Evolutionary conservation across 495 filamentous ascomycete species (phyloP).

Genomic region (Xylaria telfairii): DNA sequence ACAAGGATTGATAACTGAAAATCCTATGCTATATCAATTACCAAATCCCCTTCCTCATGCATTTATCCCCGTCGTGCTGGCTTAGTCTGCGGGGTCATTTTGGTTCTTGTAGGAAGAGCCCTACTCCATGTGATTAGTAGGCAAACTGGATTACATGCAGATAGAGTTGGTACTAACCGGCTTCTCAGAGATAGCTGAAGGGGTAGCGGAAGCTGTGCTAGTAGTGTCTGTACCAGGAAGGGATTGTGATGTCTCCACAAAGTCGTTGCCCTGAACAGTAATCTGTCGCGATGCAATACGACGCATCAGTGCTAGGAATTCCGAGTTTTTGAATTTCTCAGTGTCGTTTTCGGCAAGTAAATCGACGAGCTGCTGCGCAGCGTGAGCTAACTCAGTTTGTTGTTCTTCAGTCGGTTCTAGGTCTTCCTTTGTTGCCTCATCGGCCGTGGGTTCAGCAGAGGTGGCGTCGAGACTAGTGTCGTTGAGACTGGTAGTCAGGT

Average conservation of each 20-base stretch:
- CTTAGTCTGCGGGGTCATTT: background rate
- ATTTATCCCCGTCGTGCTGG: no score
- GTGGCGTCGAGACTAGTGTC: background rate
- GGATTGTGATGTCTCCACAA: constrained; percentile 38
- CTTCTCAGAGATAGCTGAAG: background rate
- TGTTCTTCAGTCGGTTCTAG: constrained; percentile 17
- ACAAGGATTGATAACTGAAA: background rate
- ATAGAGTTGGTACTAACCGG: background rate
- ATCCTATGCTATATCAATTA: no score
- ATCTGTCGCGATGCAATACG: constrained; percentile 47
- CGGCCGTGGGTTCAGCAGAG: constrained; percentile 4
- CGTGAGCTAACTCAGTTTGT: constrained; percentile 44
- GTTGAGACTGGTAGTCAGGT: background rate
- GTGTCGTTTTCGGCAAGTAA: constrained; percentile 45
- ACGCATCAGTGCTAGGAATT: constrained; percentile 52
- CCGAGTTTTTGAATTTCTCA: constrained; percentile 53
- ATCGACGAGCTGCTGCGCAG: constrained; percentile 47
- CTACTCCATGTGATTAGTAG: background rate
- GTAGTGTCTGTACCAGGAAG: background rate
- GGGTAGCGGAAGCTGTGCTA: background rate
- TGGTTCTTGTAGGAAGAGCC: background rate
- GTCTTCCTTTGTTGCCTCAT: constrained; percentile 10
- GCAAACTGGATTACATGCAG: background rate
- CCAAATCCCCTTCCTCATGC: background rate
- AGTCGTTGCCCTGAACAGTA: constrained; percentile 44